Percentiles rank a stretch among this genome's conserved stretches.
Evolutionary conservation across 169 alveolate genomes (phyloP).

Genomic region (Plasmodium coatneyi): DNA sequence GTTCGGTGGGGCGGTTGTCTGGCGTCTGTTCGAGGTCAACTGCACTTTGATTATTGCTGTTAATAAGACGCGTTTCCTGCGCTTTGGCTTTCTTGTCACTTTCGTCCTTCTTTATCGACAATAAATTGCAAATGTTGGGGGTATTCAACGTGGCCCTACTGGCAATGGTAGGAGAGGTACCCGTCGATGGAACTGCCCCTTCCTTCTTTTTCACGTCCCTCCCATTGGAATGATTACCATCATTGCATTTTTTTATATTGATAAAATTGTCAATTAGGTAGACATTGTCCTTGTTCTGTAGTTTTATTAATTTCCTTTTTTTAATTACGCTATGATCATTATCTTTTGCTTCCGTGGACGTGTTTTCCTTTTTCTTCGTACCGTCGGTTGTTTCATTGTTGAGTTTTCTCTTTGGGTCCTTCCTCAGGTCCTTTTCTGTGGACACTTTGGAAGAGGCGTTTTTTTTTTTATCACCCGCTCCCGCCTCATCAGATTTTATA

Average conservation of each 20-base stretch:
- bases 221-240: not conserved
- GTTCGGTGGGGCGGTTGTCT: not conserved
- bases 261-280: conserved; percentile 43
- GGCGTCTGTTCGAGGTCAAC: not conserved
- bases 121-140: conserved; percentile 14
- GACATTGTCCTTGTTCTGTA: conserved; percentile 48
- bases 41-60: not conserved
- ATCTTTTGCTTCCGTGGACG: conserved; percentile 9
- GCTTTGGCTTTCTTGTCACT: not conserved
- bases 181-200: not conserved
- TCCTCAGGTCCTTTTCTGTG: not conserved
- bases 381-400: not conserved
- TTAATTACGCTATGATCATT: conserved; percentile 18
- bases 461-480: not conserved
- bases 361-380: not conserved
- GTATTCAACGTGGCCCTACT: conserved; percentile 12
- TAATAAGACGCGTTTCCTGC: not conserved
- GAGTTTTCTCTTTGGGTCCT: not conserved
- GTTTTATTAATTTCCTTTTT: conserved; percentile 32
- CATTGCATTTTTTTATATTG: conserved; percentile 12
- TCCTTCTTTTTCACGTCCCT: not conserved
- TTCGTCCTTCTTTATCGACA: conserved; percentile 7
- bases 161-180: not conserved
- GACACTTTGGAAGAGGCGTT: not conserved
- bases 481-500: not conserved